Evolutionary conservation across 306 rosid species (phyloP), one percentile per base, ranked within the genome.

Genomic region (Herpetospermum pedunculosum): DNA sequence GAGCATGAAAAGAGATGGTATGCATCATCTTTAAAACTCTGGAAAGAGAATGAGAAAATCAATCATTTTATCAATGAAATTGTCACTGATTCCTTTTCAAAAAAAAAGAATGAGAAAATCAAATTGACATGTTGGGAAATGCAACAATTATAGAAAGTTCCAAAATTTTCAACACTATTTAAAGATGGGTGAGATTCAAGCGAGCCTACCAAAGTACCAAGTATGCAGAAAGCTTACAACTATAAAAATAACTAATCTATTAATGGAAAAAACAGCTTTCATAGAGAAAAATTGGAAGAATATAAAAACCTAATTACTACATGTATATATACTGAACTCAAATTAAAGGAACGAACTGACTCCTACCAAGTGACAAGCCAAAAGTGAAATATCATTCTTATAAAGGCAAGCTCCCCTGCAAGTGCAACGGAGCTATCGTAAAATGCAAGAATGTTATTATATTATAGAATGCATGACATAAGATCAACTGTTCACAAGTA

Each of bases 1-100:
- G 82, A 79, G 92, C 82, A 79, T 95, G 92, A 75, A 86, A 91
- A 72, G 97, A 90, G 44, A 95, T 78, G 16, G 84, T 78, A 82
- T 91, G 92, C 99, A 95, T 89, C 99, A 95, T 95, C 86, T 87
- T 95, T 82, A 95, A 80, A 80, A 95, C 87, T 88, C 99, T 95
- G 90, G 76, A 59, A 55, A 77, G 29, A 81, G 35, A 75, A 59
- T 75, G 47, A 34, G 8, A 37, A 72, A 37, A 49, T 50, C 35
- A 69, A 28, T n/a, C n/a, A n/a, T n/a, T n/a, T n/a, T n/a, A n/a
- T n/a, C n/a, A n/a, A n/a, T n/a, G n/a, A n/a, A n/a, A n/a, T n/a
- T n/a, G n/a, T n/a, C n/a, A n/a, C n/a, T n/a, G n/a, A n/a, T n/a
- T n/a, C n/a, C n/a, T n/a, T n/a, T n/a, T n/a, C n/a, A n/a, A n/a